Conservation (phyloP, 2,329 filamentous ascomycete genomes). For the Beauveria sp. region DNA sequence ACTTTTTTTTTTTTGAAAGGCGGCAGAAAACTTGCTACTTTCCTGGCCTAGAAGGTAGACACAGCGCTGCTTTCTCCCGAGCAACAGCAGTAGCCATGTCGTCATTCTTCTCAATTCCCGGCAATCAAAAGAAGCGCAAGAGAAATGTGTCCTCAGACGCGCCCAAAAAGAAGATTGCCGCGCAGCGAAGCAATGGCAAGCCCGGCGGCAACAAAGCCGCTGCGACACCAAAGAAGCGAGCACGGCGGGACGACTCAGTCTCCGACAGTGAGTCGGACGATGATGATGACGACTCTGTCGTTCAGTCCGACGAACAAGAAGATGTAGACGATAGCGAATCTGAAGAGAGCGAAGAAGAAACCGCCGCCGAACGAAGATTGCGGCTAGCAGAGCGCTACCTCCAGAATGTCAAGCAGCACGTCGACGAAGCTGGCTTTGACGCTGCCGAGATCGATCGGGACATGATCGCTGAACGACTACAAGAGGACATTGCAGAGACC, state of each 20-base stretch:
- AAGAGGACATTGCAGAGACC: conserved; percentile 85
- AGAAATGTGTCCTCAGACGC: conserved; percentile 47
- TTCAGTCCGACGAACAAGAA: conserved; percentile 36
- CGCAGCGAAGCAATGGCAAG: conserved; percentile 31
- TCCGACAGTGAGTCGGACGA: conserved; percentile 74
- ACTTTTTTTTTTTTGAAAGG: conserved; percentile 30
- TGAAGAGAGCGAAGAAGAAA: conserved; percentile 69
- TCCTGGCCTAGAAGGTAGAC: conserved; percentile 20
- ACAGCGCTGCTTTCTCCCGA: conserved; percentile 6
- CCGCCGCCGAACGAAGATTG: conserved; percentile 78
- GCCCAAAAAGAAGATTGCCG: conserved; percentile 53
- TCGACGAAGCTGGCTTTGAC: conserved; percentile 79
- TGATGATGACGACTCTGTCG: conserved; percentile 50
- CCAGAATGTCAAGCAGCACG: conserved; percentile 77
- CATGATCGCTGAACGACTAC: conserved; percentile 79
- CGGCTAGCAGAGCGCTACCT: conserved; percentile 88
- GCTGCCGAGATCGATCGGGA: conserved; percentile 90
- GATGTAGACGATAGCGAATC: conserved; percentile 32
- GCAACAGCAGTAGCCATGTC: conserved; percentile 55
- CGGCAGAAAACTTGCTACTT: conserved; percentile 21
- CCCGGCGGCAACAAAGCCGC: conserved; percentile 24
- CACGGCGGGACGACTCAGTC: conserved; percentile 64
- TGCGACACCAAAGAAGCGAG: conserved; percentile 37
- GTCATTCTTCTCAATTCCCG: conserved; percentile 89
- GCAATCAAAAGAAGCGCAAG: conserved; percentile 87